phyloP scores from a whole-genome alignment of 2,329 filamentous ascomycete genomes.

The Dothidotthia symphoricarpi region DNA sequence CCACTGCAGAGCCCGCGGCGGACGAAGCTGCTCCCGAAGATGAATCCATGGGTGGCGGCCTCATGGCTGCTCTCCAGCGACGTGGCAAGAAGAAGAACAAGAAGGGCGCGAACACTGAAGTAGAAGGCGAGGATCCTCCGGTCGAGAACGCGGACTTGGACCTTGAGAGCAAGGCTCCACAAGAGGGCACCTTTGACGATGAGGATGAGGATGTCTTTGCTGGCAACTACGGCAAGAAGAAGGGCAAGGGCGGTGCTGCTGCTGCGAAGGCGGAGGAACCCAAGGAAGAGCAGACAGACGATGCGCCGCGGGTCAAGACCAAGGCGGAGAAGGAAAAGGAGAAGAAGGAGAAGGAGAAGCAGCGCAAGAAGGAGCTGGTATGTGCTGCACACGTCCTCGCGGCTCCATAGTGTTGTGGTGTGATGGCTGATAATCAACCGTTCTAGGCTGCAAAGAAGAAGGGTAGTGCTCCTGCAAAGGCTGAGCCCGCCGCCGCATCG shows the following conservation, averaged over 20 bases:
- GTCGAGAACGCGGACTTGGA: slow-evolving; percentile 44
- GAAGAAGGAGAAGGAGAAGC: slow-evolving; percentile 98
- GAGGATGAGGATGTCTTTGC: slow-evolving; percentile 84
- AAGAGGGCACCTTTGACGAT: slow-evolving; percentile 66
- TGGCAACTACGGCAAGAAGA: slow-evolving; percentile 63
- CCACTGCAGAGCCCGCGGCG: slow-evolving; percentile 24
- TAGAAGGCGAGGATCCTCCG: slow-evolving; percentile 63
- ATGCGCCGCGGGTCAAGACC: slow-evolving; percentile 66
- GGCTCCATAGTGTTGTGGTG: not conserved
- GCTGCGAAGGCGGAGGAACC: slow-evolving; percentile 41
- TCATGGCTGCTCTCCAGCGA: slow-evolving; percentile 53
- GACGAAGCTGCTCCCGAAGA: slow-evolving; percentile 46
- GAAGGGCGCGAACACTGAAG: slow-evolving; percentile 64
- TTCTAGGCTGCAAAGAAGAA: slow-evolving; percentile 56
- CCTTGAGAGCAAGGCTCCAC: slow-evolving; percentile 67
- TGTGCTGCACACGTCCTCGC: slow-evolving; percentile 16
- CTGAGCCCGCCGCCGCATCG: slow-evolving; percentile 37
- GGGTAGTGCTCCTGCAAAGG: slow-evolving; percentile 51
- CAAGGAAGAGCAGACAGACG: slow-evolving; percentile 40
- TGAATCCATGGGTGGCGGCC: slow-evolving; percentile 49
- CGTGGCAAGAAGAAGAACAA: slow-evolving; percentile 82
- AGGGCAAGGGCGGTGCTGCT: slow-evolving; percentile 58
- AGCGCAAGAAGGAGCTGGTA: slow-evolving; percentile 97
- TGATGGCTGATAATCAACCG: slow-evolving; percentile 4
- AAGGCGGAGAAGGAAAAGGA: slow-evolving; percentile 98